Evolutionary conservation across 108 stramenopile species (phyloP), one percentile per base, ranked within the genome.

Genomic region (Asterionellopsis glacialis): DNA sequence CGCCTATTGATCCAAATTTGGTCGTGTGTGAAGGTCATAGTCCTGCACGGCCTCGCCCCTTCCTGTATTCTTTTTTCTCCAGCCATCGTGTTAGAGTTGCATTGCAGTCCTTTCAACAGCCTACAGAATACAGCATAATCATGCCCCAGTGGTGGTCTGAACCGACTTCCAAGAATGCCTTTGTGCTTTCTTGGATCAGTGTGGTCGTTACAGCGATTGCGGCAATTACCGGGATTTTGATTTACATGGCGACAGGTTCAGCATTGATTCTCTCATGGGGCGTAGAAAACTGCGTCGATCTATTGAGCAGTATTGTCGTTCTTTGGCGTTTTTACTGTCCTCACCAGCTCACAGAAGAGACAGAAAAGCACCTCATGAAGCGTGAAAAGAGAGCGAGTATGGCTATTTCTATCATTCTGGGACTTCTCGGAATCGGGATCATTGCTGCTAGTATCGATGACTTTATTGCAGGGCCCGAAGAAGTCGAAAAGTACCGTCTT

Each of bases 251-350:
- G 49, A 67, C 76, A 63, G 84, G 72, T 41, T 82, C 82, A 4
- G 70, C 73, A 0, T 67, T 91, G 11, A 80, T 83, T 51, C 65
- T 91, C 23, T 79, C 75, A 3, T 91, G 80, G 58, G 89, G 88
- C 1, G 71, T 91, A 7, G 89, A 91, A 59, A 91, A 91, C 58
- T 57, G 72, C 21, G 89, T 91, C 16, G 89, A 91, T 67, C 79
- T 87, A 41, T 47, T 84, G 15, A 76, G 74, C 19, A 69, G 63
- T 47, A 73, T 68, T 2, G 76, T 91, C 7, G 89, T 91, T 14
- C 38, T 91, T 21, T 91, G 89, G 89, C 61, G 89, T 33, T 91
- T 91, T 58, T 87, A 75, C 68, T 66, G 63, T 42, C 79, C 85
- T 21, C 68, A 65, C 19, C 54, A 73, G 43, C 42, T 67, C 28